Percentiles rank a stretch among this genome's conserved stretches.
Conservation (phyloP, 2,329 filamentous ascomycete genomes). For the Curvularia spicifera region DNA sequence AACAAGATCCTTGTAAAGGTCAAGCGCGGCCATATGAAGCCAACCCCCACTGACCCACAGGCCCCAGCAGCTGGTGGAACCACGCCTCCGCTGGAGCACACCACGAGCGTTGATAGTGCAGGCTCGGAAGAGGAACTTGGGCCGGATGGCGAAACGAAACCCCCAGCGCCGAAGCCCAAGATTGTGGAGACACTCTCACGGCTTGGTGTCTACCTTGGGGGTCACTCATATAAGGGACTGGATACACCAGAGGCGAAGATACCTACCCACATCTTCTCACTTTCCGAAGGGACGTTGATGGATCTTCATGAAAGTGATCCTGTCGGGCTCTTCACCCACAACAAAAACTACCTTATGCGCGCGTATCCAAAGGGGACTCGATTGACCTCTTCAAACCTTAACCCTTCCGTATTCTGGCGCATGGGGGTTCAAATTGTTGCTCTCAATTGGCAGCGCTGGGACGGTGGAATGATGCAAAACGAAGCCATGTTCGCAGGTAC, state of each 20-base stretch:
- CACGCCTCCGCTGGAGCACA: slow-evolving; percentile 30
- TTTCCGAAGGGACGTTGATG: slow-evolving; percentile 69
- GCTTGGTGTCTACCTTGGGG: slow-evolving; percentile 85
- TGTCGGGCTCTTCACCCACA: slow-evolving; percentile 76
- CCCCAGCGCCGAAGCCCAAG: slow-evolving; percentile 59
- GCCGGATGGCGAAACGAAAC: slow-evolving; percentile 53
- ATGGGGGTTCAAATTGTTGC: slow-evolving; percentile 90
- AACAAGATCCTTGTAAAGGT: slow-evolving; percentile 73
- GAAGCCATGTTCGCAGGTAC: slow-evolving; percentile 87
- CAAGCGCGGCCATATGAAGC: slow-evolving; percentile 53
- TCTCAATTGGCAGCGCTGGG: slow-evolving; percentile 90
- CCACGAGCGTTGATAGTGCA: slow-evolving; percentile 30
- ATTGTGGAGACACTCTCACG: slow-evolving; percentile 75
- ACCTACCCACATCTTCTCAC: slow-evolving; percentile 68
- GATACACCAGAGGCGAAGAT: slow-evolving; percentile 63
- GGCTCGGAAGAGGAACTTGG: slow-evolving; percentile 44
- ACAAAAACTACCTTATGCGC: slow-evolving; percentile 81
- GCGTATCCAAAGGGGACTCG: slow-evolving; percentile 85
- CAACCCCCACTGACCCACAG: slow-evolving; percentile 27
- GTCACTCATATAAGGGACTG: slow-evolving; percentile 78
- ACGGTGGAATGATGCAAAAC: slow-evolving; percentile 95
- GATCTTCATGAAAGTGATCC: slow-evolving; percentile 67
- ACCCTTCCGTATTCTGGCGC: slow-evolving; percentile 84
- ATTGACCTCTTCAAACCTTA: slow-evolving; percentile 83
- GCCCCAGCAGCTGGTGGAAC: slow-evolving; percentile 33